These are phyloP conservation scores for Botryosphaeria dothidea DNA, from an alignment of 2,329 filamentous ascomycete genomes.

Conservation along the genomic window DNA sequence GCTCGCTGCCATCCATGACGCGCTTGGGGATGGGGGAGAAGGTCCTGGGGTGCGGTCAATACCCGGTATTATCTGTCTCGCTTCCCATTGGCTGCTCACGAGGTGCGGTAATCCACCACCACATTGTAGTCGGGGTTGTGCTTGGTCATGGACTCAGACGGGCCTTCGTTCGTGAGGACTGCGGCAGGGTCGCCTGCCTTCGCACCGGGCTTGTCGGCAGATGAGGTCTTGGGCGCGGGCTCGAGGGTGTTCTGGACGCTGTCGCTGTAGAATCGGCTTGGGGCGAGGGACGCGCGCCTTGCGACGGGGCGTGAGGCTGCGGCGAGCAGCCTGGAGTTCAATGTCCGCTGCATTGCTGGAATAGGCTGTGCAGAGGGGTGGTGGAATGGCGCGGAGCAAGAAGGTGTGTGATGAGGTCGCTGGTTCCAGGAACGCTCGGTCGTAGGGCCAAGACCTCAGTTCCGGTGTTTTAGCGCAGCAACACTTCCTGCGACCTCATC, in stretches of 20 bases:
- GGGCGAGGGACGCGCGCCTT: slow-evolving; percentile 30
- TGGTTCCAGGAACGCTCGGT: not conserved
- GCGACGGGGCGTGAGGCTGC: slow-evolving; percentile 27
- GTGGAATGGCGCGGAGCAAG: not conserved
- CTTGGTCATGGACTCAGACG: slow-evolving; percentile 53
- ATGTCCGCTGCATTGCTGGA: slow-evolving; percentile 25
- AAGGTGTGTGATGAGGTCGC: slow-evolving; percentile 10
- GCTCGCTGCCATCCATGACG: slow-evolving; percentile 89
- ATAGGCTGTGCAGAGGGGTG: not conserved
- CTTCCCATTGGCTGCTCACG: slow-evolving; percentile 58
- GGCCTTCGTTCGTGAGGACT: slow-evolving; percentile 53
- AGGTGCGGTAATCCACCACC: slow-evolving; percentile 83
- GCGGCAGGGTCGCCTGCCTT: slow-evolving; percentile 42
- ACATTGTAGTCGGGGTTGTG: slow-evolving; percentile 82
- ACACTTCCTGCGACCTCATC: slow-evolving; percentile 18
- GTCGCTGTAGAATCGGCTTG: slow-evolving; percentile 35
- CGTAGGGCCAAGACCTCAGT: slow-evolving; percentile 6
- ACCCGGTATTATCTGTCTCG: not conserved
- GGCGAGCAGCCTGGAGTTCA: slow-evolving; percentile 42
- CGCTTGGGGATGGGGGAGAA: slow-evolving; percentile 90
- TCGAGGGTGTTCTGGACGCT: slow-evolving; percentile 22
- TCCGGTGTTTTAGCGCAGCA: slow-evolving; percentile 12
- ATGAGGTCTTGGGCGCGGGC: slow-evolving; percentile 32
- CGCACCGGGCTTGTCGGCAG: slow-evolving; percentile 39
- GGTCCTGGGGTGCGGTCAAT: slow-evolving; percentile 56